Percentiles rank a stretch among this genome's conserved stretches.
phyloP scores from a whole-genome alignment of 2,329 filamentous ascomycete species.

The Colletotrichum cordylinicola region DNA sequence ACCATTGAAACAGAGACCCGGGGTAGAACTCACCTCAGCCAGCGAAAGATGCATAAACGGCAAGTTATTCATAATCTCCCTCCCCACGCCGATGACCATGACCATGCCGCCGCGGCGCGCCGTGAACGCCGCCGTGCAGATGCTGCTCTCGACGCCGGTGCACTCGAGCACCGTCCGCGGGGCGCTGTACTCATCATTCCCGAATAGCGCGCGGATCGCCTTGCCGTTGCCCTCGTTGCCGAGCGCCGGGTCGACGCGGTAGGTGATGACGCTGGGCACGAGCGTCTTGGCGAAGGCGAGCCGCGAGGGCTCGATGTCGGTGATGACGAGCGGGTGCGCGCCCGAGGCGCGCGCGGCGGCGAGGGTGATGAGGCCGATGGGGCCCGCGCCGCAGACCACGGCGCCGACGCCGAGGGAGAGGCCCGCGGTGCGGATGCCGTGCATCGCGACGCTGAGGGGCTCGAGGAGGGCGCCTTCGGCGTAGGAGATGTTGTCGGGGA shows the following conservation, averaged over 20 bases:
- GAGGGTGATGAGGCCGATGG: slow-evolving; percentile 65
- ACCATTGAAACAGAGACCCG: accelerated
- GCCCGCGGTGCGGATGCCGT: slow-evolving; percentile 60
- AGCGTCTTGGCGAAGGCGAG: slow-evolving; percentile 64
- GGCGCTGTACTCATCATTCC: slow-evolving; percentile 58
- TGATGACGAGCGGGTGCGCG: slow-evolving; percentile 68
- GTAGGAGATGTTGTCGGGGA: slow-evolving; percentile 62
- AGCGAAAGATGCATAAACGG: slow-evolving; percentile 72
- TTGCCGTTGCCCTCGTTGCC: slow-evolving; percentile 55
- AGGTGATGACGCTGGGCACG: slow-evolving; percentile 59
- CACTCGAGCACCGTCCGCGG: slow-evolving; percentile 68
- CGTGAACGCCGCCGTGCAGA: slow-evolving; percentile 62
- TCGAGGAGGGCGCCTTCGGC: slow-evolving; percentile 68
- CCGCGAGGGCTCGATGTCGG: slow-evolving; percentile 62
- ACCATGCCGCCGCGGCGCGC: slow-evolving; percentile 64
- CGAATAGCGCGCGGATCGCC: slow-evolving; percentile 60
- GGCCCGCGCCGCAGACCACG: slow-evolving; percentile 67
- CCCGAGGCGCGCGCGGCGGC: slow-evolving; percentile 65
- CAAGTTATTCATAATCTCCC: slow-evolving; percentile 66
- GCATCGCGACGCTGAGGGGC: slow-evolving; percentile 67
- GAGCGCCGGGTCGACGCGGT: slow-evolving; percentile 53
- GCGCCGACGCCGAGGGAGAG: slow-evolving; percentile 60
- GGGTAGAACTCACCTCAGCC: slow-evolving; percentile 51
- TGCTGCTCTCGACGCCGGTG: slow-evolving; percentile 69
- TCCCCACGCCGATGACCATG: slow-evolving; percentile 70